phyloP scores from a whole-genome alignment of 1,139 yeast genomes.

The Hyphopichia buzzinii region DNA sequence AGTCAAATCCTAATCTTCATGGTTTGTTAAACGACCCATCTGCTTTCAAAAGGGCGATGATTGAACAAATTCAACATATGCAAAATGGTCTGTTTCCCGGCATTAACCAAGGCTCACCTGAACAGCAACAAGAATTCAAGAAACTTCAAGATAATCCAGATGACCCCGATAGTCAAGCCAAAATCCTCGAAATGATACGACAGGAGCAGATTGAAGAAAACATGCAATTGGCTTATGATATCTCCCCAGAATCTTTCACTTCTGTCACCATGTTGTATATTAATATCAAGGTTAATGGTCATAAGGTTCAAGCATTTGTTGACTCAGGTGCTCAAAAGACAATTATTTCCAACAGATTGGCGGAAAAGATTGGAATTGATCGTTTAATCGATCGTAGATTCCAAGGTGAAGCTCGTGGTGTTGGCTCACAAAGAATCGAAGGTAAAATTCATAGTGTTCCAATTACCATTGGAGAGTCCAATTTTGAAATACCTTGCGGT shows the following conservation, averaged over 20 bases:
- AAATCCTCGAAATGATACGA: slow-evolving; percentile 65
- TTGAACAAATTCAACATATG: slow-evolving; percentile 25
- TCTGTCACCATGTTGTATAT: slow-evolving; percentile 82
- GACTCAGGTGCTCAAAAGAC: slow-evolving; percentile 97
- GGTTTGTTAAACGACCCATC: slow-evolving; percentile 49
- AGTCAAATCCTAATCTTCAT: slow-evolving; percentile 42
- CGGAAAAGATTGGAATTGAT: slow-evolving; percentile 67
- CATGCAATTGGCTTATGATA: slow-evolving; percentile 74
- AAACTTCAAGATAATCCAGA: slow-evolving; percentile 63
- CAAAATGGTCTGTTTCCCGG: slow-evolving; percentile 11
- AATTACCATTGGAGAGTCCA: slow-evolving; percentile 63
- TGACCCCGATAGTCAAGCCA: slow-evolving; percentile 67
- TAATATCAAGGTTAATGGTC: slow-evolving; percentile 72
- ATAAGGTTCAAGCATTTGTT: slow-evolving; percentile 84
- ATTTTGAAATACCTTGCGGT: slow-evolving; percentile 64
- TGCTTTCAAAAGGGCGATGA: slow-evolving; percentile 48
- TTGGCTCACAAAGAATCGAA: slow-evolving; percentile 73
- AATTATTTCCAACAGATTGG: slow-evolving; percentile 73
- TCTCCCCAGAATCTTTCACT: slow-evolving; percentile 87
- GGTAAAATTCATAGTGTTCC: slow-evolving; percentile 93
- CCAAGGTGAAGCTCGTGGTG: slow-evolving; percentile 84
- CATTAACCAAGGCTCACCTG: slow-evolving; percentile 7
- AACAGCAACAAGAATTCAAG: slow-evolving; percentile 47
- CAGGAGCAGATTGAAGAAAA: slow-evolving; percentile 78
- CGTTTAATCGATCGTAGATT: slow-evolving; percentile 80